phyloP scores from a whole-genome alignment of 2,329 filamentous ascomycete species.

The Aspergillus viridinutans region DNA sequence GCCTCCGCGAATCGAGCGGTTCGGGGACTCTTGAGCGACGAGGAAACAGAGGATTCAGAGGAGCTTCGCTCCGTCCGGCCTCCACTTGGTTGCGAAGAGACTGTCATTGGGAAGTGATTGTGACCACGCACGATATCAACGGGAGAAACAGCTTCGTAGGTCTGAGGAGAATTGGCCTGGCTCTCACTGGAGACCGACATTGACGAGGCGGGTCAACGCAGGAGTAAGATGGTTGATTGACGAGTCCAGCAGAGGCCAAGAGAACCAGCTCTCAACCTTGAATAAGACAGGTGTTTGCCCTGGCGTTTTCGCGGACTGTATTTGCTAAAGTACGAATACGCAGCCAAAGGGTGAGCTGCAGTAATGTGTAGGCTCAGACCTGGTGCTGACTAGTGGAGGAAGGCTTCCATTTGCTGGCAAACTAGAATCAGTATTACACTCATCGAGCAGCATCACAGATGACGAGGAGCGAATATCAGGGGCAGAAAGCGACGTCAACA shows the following conservation, averaged over 20 bases:
- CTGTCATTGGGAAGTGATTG: slow-evolving; percentile 28
- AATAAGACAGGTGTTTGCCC: background rate
- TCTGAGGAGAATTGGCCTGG: slow-evolving; percentile 25
- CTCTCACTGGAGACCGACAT: slow-evolving; percentile 26
- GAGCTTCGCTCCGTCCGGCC: slow-evolving; percentile 22
- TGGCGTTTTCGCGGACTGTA: background rate
- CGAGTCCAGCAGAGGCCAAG: slow-evolving; percentile 19
- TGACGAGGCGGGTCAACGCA: background rate
- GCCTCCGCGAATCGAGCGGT: slow-evolving; percentile 63
- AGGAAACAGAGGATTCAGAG: slow-evolving; percentile 27
- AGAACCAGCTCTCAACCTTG: slow-evolving; percentile 34
- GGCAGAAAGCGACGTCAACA: background rate
- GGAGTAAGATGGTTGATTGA: background rate
- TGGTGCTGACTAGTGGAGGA: background rate
- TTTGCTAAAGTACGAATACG: background rate
- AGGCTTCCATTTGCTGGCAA: background rate
- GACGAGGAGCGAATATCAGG: background rate
- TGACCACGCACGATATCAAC: slow-evolving; percentile 34
- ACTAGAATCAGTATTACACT: background rate
- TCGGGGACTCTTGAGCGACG: slow-evolving; percentile 49
- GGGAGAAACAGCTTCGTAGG: slow-evolving; percentile 36
- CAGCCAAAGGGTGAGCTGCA: background rate
- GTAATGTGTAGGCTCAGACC: background rate
- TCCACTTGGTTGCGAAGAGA: slow-evolving; percentile 23
- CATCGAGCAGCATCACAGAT: background rate